Evolutionary conservation across 2,329 filamentous ascomycete genomes (phyloP), one percentile per base, ranked within the genome.

Genomic region (Ascochyta koolunga): DNA sequence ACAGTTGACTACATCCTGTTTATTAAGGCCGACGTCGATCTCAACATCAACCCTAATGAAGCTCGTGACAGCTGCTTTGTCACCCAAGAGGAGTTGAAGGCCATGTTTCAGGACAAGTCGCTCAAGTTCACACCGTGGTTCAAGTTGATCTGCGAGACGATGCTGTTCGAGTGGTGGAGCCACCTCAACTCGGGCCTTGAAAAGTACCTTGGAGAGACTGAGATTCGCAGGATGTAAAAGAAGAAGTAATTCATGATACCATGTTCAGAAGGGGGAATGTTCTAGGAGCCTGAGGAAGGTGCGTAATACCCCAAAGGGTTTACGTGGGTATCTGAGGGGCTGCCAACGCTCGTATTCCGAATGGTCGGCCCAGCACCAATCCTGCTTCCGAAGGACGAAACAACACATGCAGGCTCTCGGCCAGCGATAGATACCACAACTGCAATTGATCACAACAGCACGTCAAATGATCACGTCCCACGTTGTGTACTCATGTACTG

Each of bases 101-200:
- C 83, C 65, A 90, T 93, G 83, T 97, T 99, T 76, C 80, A 87
- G 68, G 89, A 97, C 70, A 86, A 89, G 3, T 82, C 78, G 47
- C 82, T 96, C 66, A 89, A 88, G 68, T 98, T 98, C 77, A 99
- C 95, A 0, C 95, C 95, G 1, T 99, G 95, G 95, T 99, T 99
- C 82, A 96, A 96, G 83, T 87, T 99, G 65, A 98, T 99, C 71
- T 99, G 95, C 83, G 84, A 98, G 76, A 92, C 91, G 42, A 93
- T 98, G 90, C 85, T 99, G 36, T 99, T 96, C 69, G 89, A 97
- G 76, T 99, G 95, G 95, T 99, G 95, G 95, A 82, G 87, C 71
- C 87, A 90, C 77, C 84, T 98, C 51, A 88, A 95, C 65, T 80
- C 84, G 21, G 90, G 89, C 9, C 81, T 98, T 64, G 89, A 96